Evolutionary conservation across 1,139 yeast species (phyloP).

Genomic region (Yamadazyma atlantica): DNA sequence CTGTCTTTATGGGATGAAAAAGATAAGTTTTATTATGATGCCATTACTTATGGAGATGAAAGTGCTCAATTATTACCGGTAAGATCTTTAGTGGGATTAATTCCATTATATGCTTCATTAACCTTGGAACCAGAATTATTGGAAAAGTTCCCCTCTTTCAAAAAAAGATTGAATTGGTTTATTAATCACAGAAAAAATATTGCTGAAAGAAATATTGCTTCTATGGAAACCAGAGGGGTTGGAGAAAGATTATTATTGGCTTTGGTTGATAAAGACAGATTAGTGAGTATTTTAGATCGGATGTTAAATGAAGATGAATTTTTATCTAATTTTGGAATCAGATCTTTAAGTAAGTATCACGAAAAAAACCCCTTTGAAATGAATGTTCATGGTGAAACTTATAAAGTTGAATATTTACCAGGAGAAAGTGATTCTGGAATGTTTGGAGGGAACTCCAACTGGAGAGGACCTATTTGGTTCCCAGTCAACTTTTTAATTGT

Average conservation of each 20-base stretch:
- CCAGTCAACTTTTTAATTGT: constrained; percentile 87
- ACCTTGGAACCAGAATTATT: constrained; percentile 87
- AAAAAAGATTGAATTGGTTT: constrained; percentile 86
- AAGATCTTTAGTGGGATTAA: constrained; percentile 87
- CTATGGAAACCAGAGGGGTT: constrained; percentile 81
- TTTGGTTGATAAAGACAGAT: constrained; percentile 78
- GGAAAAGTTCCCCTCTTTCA: constrained; percentile 79
- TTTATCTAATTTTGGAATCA: constrained; percentile 81
- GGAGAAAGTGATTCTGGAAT: constrained; percentile 94
- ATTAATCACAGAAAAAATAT: constrained; percentile 68
- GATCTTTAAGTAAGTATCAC: constrained; percentile 88
- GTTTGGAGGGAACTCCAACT: constrained; percentile 96
- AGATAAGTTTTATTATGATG: constrained; percentile 89
- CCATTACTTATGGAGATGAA: constrained; percentile 76
- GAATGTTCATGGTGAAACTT: constrained; percentile 79
- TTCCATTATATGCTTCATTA: constrained; percentile 88
- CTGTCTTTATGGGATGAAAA: constrained; percentile 88
- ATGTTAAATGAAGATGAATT: constrained; percentile 91
- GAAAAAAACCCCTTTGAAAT: constrained; percentile 83
- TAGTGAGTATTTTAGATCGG: constrained; percentile 71
- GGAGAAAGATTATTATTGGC: constrained; percentile 84
- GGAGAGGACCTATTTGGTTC: constrained; percentile 99
- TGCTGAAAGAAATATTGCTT: constrained; percentile 87
- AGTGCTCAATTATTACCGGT: constrained; percentile 77
- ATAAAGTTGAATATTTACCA: constrained; percentile 77